Evolutionary conservation across 1,284 basidiomycete genomes (phyloP).

Genomic region (Fomes fomentarius): DNA sequence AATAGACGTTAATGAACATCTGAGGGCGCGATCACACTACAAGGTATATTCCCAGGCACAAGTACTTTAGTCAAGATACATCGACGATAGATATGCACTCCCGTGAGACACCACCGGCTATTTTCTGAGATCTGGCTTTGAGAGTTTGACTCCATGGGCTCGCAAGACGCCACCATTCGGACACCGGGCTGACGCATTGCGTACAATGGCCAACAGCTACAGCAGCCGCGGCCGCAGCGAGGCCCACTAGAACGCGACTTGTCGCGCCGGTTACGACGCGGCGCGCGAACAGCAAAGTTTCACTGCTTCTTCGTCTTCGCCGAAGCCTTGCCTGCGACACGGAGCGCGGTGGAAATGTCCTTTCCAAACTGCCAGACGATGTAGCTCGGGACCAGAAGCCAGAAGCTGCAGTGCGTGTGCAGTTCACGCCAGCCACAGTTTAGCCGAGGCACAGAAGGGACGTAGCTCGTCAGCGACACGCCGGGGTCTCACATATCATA

Average conservation of each 20-base stretch:
- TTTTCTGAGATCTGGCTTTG: no score
- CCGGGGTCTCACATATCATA: slow-evolving; percentile 2
- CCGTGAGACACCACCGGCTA: neutral
- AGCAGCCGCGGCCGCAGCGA: no score
- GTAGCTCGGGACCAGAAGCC: slow-evolving; percentile 70
- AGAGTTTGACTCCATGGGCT: no score
- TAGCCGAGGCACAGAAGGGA: neutral
- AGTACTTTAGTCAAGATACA: neutral
- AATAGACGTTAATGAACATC: no score
- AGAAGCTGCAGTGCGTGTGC: slow-evolving; percentile 48
- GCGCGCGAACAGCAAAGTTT: neutral
- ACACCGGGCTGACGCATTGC: no score
- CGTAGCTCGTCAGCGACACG: neutral
- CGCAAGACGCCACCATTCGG: no score
- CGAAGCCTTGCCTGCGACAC: slow-evolving; percentile 36
- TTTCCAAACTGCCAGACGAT: slow-evolving; percentile 59
- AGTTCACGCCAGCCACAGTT: neutral
- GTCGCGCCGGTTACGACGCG: slow-evolving; percentile 9
- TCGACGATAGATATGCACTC: slow-evolving; percentile 6
- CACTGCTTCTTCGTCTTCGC: slow-evolving; percentile 33
- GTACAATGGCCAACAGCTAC: neutral
- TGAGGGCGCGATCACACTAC: neutral
- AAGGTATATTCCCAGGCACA: slow-evolving; percentile 2
- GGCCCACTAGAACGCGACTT: neutral
- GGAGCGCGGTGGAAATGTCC: slow-evolving; percentile 55